Evolutionary conservation across 2,329 filamentous ascomycete species (phyloP).

Genomic region (Colletotrichum acutatum): DNA sequence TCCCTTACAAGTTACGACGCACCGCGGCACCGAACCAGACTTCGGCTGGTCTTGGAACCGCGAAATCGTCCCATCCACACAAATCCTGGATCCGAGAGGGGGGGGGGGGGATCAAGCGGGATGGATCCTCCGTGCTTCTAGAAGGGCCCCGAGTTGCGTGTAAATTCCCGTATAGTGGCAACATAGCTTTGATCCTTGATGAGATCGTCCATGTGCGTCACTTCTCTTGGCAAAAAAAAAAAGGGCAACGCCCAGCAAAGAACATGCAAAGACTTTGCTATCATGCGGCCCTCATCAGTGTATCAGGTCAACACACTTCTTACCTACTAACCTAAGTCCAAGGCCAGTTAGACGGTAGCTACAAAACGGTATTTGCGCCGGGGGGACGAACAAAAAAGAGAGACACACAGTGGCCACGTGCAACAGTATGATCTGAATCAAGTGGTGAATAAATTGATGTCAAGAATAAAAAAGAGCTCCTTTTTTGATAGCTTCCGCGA

Average conservation of each 20-base stretch:
- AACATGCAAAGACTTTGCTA: neutral
- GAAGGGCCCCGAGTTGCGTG: slow-evolving; percentile 3
- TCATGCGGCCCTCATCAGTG: neutral
- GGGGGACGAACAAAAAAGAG: neutral
- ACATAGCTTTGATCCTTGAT: neutral
- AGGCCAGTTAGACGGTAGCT: too few relatives aligned
- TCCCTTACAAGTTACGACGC: too few relatives aligned
- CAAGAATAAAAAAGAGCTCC: slow-evolving; percentile 23
- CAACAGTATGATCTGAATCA: neutral
- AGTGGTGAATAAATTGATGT: slow-evolving; percentile 10
- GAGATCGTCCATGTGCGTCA: slow-evolving; percentile 5
- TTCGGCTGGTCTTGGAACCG: slow-evolving; percentile 1
- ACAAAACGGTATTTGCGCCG: neutral
- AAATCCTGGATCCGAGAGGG: neutral
- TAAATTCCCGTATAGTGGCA: neutral
- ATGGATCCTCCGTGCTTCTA: slow-evolving; percentile 16
- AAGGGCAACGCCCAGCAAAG: neutral
- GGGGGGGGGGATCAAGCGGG: too few relatives aligned
- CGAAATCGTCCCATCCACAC: neutral
- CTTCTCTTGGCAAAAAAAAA: neutral
- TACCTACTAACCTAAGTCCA: too few relatives aligned
- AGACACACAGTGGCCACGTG: neutral
- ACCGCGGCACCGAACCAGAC: neutral
- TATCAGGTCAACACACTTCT: neutral
- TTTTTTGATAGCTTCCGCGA: slow-evolving; percentile 21